phyloP scores from a whole-genome alignment of 2,329 filamentous ascomycete genomes.

The Epichloe elymi region DNA sequence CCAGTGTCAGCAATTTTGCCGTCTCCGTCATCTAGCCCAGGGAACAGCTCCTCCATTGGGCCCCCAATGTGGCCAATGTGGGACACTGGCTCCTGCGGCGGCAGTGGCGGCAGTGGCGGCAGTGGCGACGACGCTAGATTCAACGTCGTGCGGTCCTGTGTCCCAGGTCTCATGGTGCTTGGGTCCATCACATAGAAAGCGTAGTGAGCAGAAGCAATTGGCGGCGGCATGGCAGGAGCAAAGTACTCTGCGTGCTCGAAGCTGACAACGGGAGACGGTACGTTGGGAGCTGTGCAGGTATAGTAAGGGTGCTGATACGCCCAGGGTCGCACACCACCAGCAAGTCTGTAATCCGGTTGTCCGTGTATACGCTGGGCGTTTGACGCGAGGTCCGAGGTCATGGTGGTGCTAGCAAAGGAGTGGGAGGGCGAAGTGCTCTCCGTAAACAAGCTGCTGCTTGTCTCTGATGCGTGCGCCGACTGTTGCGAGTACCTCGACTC shows the following conservation, averaged over 20 bases:
- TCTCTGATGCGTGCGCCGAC: not conserved
- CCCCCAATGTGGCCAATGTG: slow-evolving; percentile 1
- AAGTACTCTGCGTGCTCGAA: slow-evolving; percentile 2
- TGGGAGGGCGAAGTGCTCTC: slow-evolving; percentile 1
- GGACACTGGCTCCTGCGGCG: not conserved
- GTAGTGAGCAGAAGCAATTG: not conserved
- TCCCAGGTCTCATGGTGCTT: not conserved
- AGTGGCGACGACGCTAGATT: not conserved
- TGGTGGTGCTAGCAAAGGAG: not conserved
- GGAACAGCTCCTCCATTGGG: slow-evolving; percentile 4
- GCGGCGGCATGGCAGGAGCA: not conserved
- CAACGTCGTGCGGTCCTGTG: not conserved
- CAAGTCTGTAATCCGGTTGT: not conserved
- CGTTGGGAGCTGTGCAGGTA: not conserved
- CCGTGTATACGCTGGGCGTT: not conserved
- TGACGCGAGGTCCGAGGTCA: not conserved
- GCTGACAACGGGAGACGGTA: not conserved
- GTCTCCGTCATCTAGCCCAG: not conserved
- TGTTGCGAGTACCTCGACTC: not conserved
- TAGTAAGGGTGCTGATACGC: not conserved
- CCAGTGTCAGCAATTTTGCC: not conserved
- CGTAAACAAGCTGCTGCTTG: not conserved
- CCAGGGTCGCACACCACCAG: not conserved
- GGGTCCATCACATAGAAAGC: not conserved
- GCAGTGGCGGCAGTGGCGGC: not conserved